Base-by-base conservation (phyloP, 2,329 filamentous ascomycete genomes). In the Chaetothyriales sp. region DNA sequence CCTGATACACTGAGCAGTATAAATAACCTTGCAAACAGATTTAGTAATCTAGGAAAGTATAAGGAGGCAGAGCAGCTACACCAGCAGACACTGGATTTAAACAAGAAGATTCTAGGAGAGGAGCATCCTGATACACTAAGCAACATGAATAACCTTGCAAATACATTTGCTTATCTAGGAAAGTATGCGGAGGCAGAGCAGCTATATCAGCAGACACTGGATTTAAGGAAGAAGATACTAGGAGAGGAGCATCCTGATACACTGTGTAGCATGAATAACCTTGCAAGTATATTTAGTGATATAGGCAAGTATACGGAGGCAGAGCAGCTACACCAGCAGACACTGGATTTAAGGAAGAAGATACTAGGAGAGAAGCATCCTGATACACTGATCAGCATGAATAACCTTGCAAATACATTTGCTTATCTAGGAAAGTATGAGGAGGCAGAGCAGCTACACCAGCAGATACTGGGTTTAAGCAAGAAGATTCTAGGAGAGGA, bases 401-500 rank as follows among this genome's bases (percentile, higher is more conserved):
- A 49, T n/a, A 49, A 37, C 25, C 46, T 52, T n/a, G 50, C 46
- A n/a, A 33, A 19, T 8, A 5, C 9, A 9, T 43, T 48, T 43
- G 5, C 4, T 3, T 13, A 49, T 20, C 29, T 9, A 13, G 18
- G 49, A 10, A 37, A 49, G 20, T 37, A 47, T 19, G 47, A 43
- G 43, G 46, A 51, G 66, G 66, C 55, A 68, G 55, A 54, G 64
- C 61, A 58, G 64, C 63, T 65, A 66, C 63, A 64, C 67, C 63
- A 51, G 65, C 60, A 61, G 63, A 62, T 66, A 69, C n/a, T 47
- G 45, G 45, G 10, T 18, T 8, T 47, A 5, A n/a, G 5, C 2
- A 25, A 22, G 45, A 15, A 19, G 22, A 18, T 15, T 5, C 19
- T 43, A n/a, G 50, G 50, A 49, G 33, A 18, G 9, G 29, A 52